phyloP scores from a whole-genome alignment of 441 rosid genomes.

The Eruca vesicaria region DNA sequence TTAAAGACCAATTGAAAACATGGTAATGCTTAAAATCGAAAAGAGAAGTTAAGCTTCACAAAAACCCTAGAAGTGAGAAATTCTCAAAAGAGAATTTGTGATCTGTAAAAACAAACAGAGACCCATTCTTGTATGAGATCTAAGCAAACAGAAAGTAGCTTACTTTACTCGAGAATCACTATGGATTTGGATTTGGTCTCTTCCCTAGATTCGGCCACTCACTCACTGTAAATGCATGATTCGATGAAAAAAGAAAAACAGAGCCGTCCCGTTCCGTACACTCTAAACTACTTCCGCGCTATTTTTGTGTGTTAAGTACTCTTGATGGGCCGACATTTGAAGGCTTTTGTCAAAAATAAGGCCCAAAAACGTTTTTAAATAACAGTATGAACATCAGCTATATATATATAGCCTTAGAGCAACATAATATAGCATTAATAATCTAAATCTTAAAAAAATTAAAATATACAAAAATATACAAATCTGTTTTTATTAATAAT shows the following conservation, averaged over 20 bases:
- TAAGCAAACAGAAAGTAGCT: not conserved
- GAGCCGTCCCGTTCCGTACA: conserved; percentile 14
- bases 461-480: too few relatives aligned
- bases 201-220: not conserved
- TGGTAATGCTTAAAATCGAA: not conserved
- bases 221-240: not conserved
- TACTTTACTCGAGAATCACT: not conserved
- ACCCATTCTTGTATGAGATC: not conserved
- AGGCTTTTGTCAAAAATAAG: not conserved
- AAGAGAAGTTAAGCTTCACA: not conserved
- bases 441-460: too few relatives aligned
- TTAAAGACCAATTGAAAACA: not conserved
- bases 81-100: not conserved
- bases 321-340: not conserved
- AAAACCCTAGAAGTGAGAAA: not conserved
- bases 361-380: too few relatives aligned
- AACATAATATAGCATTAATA: too few relatives aligned
- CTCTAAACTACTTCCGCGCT: not conserved
- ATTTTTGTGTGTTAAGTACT: not conserved
- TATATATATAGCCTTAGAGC: too few relatives aligned
- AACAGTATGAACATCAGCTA: too few relatives aligned
- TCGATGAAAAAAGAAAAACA: not conserved
- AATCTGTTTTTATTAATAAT: too few relatives aligned
- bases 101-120: not conserved
- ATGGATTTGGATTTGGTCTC: not conserved